phyloP scores from a whole-genome alignment of 2,329 filamentous ascomycete genomes.

The Tolypocladium album region DNA sequence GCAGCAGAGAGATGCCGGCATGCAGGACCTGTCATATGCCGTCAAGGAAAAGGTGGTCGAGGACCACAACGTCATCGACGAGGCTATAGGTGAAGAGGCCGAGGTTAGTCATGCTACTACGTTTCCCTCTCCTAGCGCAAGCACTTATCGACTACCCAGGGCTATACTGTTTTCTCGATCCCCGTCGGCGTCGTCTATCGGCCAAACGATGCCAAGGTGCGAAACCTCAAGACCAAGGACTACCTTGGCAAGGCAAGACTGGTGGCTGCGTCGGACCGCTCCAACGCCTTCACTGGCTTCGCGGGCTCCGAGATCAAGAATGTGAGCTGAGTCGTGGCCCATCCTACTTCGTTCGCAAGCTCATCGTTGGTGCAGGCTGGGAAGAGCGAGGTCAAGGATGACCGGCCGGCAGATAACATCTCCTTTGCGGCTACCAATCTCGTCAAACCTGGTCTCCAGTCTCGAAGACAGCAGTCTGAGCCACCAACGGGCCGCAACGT shows the following conservation, averaged over 20 bases:
- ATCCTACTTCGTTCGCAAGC: conserved; percentile 1
- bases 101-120: conserved; percentile 50
- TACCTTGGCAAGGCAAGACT: conserved; percentile 94
- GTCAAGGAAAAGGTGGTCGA: conserved; percentile 93
- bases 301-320: conserved; percentile 70
- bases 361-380: conserved; percentile 28
- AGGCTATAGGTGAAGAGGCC: conserved; percentile 86
- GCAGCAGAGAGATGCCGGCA: conserved; percentile 78
- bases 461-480: conserved; percentile 75
- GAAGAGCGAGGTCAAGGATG: conserved; percentile 54
- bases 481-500: conserved; percentile 68
- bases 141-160: conserved; percentile 35
- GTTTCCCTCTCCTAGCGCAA: background rate
- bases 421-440: conserved; percentile 90
- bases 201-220: conserved; percentile 95
- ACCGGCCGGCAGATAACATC: conserved; percentile 71
- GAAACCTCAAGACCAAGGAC: conserved; percentile 95
- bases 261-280: conserved; percentile 74
- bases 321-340: conserved; percentile 28
- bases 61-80: conserved; percentile 95
- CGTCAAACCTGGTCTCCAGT: conserved; percentile 74
- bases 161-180: conserved; percentile 97
- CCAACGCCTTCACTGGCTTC: conserved; percentile 75
- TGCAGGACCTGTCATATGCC: conserved; percentile 84
- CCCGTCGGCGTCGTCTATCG: conserved; percentile 92